A percentile compares a stretch with the other conserved stretches of the same genome.
Conservation (phyloP, 768 basidiomycete genomes). For the Coprinellus micaceus region DNA sequence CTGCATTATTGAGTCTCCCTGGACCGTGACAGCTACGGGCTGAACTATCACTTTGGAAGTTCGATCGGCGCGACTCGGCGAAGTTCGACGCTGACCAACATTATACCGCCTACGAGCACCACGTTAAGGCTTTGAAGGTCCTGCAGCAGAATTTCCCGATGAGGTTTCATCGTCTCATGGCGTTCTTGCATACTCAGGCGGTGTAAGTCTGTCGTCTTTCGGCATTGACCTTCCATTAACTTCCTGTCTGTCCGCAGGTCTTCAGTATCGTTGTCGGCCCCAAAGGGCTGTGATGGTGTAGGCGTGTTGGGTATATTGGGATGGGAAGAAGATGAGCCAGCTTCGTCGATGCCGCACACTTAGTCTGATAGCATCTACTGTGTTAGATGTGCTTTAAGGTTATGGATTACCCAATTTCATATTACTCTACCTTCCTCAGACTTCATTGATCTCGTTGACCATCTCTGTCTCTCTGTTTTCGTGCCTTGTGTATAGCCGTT, state of each 20-base stretch:
- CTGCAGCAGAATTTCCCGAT: background rate
- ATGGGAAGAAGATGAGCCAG: too few species aligned
- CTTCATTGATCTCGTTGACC: too few species aligned
- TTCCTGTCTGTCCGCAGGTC: background rate
- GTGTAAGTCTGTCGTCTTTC: background rate
- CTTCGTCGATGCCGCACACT: too few species aligned
- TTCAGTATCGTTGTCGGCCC: background rate
- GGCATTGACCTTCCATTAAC: background rate
- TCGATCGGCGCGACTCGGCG: background rate
- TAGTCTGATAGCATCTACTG: too few species aligned
- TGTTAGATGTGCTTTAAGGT: too few species aligned
- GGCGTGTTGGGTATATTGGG: background rate
- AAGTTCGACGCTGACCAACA: constrained; percentile 1
- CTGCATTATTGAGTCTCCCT: background rate
- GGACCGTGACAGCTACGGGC: background rate
- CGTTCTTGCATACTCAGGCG: background rate
- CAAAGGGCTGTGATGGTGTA: background rate
- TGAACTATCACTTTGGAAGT: background rate
- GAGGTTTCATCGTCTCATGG: background rate
- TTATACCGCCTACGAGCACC: background rate
- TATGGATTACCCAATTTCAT: too few species aligned
- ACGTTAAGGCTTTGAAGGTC: background rate
- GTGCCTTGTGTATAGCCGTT: too few species aligned
- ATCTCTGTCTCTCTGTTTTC: too few species aligned
- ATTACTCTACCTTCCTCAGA: too few species aligned